Conservation (phyloP, 306 rosid species). For the Cicer arietinum region DNA sequence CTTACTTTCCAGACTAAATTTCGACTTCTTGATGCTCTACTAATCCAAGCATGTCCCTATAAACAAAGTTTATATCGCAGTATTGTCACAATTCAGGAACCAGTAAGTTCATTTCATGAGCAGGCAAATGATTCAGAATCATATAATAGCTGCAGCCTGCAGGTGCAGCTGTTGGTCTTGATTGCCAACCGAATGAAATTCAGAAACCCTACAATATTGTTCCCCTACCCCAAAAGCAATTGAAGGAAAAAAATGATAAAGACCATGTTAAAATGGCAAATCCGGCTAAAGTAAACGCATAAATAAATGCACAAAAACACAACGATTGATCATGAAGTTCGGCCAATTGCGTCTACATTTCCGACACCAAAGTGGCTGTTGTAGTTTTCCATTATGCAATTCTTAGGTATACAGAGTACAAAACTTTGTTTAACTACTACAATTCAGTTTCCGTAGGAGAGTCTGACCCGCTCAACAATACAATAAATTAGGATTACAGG, state of each 20-base stretch:
- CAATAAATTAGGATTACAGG: not conserved
- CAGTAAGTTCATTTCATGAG: conserved; percentile 11
- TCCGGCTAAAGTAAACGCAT: not conserved
- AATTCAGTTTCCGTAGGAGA: not conserved
- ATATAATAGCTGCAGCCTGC: conserved; percentile 7
- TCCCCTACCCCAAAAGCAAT: not conserved
- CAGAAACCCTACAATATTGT: not conserved
- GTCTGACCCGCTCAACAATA: too few species aligned
- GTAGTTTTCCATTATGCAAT: too few species aligned
- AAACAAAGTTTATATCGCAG: conserved; percentile 14
- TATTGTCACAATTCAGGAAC: conserved; percentile 26
- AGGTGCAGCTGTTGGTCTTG: not conserved
- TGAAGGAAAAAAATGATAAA: not conserved
- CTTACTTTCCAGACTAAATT: conserved; percentile 61
- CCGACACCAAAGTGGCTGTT: not conserved
- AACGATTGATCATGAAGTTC: not conserved
- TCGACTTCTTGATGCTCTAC: conserved; percentile 64
- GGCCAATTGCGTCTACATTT: not conserved
- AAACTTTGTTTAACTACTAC: not conserved
- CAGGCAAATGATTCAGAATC: conserved; percentile 19
- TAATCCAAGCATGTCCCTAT: conserved; percentile 79
- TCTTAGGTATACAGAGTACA: too few species aligned
- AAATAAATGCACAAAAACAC: not conserved
- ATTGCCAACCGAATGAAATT: conserved; percentile 16
- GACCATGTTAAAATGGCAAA: not conserved